phyloP scores from a whole-genome alignment of 257 asterid genomes.

The Solanum verrucosum region DNA sequence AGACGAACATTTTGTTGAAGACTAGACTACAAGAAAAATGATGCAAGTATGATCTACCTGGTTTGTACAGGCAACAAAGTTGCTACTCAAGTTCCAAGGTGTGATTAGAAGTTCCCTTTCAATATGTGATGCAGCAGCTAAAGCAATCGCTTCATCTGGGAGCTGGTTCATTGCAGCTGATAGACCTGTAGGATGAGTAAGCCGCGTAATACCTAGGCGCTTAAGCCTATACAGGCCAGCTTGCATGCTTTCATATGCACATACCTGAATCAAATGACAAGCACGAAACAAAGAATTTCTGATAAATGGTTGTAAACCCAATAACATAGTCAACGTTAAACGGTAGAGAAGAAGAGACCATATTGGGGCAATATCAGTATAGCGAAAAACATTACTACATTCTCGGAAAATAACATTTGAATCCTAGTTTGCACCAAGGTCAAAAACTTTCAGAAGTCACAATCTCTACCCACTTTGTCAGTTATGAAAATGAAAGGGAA shows the following conservation, averaged over 20 bases:
- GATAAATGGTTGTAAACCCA: conserved; percentile 2
- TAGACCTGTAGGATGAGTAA: conserved; percentile 74
- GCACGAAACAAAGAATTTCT: not conserved
- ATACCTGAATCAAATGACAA: conserved; percentile 42
- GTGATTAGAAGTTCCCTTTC: conserved; percentile 99
- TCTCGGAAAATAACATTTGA: not conserved
- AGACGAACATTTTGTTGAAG: not conserved
- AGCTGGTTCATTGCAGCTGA: conserved; percentile 98
- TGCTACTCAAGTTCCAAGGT: conserved; percentile 95
- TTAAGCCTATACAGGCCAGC: conserved; percentile 93
- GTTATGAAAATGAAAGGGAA: not conserved
- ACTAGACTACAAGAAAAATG: not conserved
- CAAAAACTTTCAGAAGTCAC: not conserved
- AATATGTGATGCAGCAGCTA: conserved; percentile 98
- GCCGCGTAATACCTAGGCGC: conserved; percentile 79
- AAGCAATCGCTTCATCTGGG: conserved; percentile 96
- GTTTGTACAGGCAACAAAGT: conserved; percentile 89
- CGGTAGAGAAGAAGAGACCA: not conserved
- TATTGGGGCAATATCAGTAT: not conserved
- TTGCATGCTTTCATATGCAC: conserved; percentile 98
- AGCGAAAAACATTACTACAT: not conserved
- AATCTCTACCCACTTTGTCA: not conserved
- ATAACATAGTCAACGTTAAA: not conserved
- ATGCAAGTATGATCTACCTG: conserved; percentile 43
- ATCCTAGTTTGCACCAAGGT: not conserved